Evolutionary conservation across 2,329 filamentous ascomycete genomes (phyloP).

Genomic region (Trichoderma sp.): DNA sequence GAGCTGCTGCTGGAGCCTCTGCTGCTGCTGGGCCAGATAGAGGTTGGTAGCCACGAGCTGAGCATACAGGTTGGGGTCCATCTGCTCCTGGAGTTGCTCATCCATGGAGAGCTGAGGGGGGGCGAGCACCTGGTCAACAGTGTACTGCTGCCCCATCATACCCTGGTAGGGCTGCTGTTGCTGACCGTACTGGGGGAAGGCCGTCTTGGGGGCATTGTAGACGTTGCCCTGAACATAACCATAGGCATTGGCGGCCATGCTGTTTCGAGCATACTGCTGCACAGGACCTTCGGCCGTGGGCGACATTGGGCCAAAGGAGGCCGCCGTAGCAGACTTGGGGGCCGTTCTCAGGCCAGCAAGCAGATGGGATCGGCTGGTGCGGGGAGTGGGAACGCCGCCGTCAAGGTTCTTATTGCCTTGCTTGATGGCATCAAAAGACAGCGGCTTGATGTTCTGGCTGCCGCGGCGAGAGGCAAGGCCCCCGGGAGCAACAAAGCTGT

Average conservation of each 20-base stretch:
- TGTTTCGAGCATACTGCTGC: slow-evolving; percentile 44
- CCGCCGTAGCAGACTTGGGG: slow-evolving; percentile 76
- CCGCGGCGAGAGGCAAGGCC: slow-evolving; percentile 83
- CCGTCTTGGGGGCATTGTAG: slow-evolving; percentile 55
- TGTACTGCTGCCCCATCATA: slow-evolving; percentile 55
- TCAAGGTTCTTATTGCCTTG: slow-evolving; percentile 66
- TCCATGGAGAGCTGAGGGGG: slow-evolving; percentile 77
- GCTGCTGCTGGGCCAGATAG: slow-evolving; percentile 91
- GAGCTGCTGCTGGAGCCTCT: slow-evolving; percentile 90
- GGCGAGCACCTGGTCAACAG: slow-evolving; percentile 81
- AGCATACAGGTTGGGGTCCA: slow-evolving; percentile 83
- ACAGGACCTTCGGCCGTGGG: slow-evolving; percentile 39
- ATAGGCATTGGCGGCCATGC: slow-evolving; percentile 44
- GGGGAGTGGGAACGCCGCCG: slow-evolving; percentile 72
- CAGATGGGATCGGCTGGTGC: slow-evolving; percentile 91
- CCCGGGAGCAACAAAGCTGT: slow-evolving; percentile 69
- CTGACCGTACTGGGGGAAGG: slow-evolving; percentile 48
- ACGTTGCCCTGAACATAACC: slow-evolving; percentile 41
- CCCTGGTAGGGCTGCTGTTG: slow-evolving; percentile 30
- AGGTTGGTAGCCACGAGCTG: slow-evolving; percentile 88
- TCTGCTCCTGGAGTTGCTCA: slow-evolving; percentile 64
- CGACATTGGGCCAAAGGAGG: slow-evolving; percentile 69
- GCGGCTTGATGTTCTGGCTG: slow-evolving; percentile 82
- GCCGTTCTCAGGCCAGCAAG: slow-evolving; percentile 90
- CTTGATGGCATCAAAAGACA: slow-evolving; percentile 72